Conservation (phyloP, 1,139 yeast genomes). For the Hemisphaericaspora xylofermentans region DNA sequence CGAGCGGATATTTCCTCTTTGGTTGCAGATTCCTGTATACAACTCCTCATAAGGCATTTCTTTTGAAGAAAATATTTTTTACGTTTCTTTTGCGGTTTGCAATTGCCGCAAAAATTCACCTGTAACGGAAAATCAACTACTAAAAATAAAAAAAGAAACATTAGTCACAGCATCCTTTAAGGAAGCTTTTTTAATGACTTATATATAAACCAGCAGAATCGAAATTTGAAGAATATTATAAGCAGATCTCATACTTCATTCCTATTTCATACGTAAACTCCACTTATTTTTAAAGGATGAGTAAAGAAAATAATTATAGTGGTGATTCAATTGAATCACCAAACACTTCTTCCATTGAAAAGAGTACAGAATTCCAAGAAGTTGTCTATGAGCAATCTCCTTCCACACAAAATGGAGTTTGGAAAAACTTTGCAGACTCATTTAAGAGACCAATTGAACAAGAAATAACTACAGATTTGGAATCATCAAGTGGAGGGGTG, state of each 20-base stretch:
- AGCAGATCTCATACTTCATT: not conserved
- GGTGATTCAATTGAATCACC: conserved; percentile 5
- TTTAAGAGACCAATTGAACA: conserved; percentile 29
- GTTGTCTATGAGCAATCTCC: not conserved
- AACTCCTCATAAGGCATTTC: not conserved
- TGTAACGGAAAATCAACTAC: not conserved
- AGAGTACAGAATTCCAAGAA: not conserved
- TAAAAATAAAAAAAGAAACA: conserved; percentile 1
- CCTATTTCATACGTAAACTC: not conserved
- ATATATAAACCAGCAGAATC: not conserved
- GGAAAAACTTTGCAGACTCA: conserved; percentile 33
- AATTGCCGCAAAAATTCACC: not conserved
- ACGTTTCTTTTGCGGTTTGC: not conserved
- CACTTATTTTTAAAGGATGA: not conserved
- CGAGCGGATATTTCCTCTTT: not conserved
- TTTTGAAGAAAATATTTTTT: not conserved
- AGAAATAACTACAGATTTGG: conserved; percentile 7
- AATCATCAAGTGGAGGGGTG: conserved; percentile 11
- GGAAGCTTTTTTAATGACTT: not conserved
- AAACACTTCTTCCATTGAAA: not conserved
- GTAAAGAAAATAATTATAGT: conserved; percentile 2
- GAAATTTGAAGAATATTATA: not conserved
- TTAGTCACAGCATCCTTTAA: not conserved
- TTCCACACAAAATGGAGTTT: conserved; percentile 10
- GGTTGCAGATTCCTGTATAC: not conserved